phyloP scores from a whole-genome alignment of 78 protist species.

The Creolimax fragrantissima region DNA sequence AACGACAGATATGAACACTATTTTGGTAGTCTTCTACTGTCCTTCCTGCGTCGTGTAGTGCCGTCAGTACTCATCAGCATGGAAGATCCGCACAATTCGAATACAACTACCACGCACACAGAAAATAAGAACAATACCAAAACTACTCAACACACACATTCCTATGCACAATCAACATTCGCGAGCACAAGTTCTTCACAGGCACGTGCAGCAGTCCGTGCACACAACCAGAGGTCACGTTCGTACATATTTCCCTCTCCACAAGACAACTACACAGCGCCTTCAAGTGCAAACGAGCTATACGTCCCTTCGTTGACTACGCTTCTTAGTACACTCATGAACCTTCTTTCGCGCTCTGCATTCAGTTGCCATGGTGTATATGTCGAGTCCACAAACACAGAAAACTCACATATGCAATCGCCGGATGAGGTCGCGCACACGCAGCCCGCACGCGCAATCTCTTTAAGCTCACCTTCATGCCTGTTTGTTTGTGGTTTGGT shows the following conservation, averaged over 20 bases:
- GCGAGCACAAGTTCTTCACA: not conserved
- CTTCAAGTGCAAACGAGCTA: not conserved
- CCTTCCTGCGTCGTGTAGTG: not conserved
- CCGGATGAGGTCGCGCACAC: not conserved
- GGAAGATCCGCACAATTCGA: too few species aligned
- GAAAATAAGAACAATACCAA: not conserved
- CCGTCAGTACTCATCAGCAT: not conserved
- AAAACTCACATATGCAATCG: not conserved
- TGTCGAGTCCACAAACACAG: not conserved
- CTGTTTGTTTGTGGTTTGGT: not conserved
- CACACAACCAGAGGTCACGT: too few species aligned
- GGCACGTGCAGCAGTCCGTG: not conserved
- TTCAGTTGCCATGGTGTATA: not conserved
- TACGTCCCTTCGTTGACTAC: not conserved
- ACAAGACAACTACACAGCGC: not conserved
- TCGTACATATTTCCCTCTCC: too few species aligned
- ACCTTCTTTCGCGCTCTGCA: not conserved
- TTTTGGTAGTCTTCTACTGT: too few species aligned
- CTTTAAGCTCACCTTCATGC: not conserved
- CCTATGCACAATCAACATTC: too few species aligned
- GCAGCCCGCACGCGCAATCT: not conserved
- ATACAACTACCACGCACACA: not conserved
- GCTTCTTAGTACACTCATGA: not conserved
- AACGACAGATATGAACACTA: not conserved
- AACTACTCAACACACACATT: not conserved